Base-by-base conservation (phyloP, 169 alveolate genomes). In the Eimeria necatrix region DNA sequence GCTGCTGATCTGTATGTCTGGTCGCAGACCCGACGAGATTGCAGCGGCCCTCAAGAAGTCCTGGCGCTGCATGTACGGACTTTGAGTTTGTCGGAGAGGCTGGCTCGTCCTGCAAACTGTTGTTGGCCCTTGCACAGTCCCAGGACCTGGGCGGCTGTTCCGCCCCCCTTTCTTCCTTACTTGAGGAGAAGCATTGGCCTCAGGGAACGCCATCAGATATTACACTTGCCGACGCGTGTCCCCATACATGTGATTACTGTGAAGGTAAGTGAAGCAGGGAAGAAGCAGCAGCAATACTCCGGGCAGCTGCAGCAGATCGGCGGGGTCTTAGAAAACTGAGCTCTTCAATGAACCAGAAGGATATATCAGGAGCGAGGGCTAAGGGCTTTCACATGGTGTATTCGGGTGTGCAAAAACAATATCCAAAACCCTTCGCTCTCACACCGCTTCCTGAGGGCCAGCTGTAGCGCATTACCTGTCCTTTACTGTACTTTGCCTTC, bases 41-140 rank as follows among this genome's bases (percentile, higher is more conserved):
- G 80, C 92, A 84, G 68, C 92, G 92, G 41, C 92, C 92, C 2
- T 56, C 92, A 9, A 84, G 22, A 53, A 32, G 46, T 18, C 92
- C 80, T 7, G 92, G 92, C 4, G 74, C 92, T 60, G 78, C 92
- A 1, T 84, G 92, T 48, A 84, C 92, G 74, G 92, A 84, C 92
- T 84, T 84, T 60, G 92, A 84, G 80, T 84, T 84, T 84, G 92
- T 84, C 80, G 92, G 78, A 60, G 92, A 84, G 26, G 74, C 92
- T 5, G 92, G 92, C 7, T 84, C 92, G 8, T 84, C 92, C 49
- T 84, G 92, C 61, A 84, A 84, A 41, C 52, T 84, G 80, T 80
- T 84, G 80, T 20, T 84, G 80, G 59, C 92, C 48, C 92, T 84
- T 8, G 92, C 92, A 20, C 80, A 84, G 60, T 84, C 92, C 16